Conservation (phyloP, 768 basidiomycete species). For the Mycena chlorophos region DNA sequence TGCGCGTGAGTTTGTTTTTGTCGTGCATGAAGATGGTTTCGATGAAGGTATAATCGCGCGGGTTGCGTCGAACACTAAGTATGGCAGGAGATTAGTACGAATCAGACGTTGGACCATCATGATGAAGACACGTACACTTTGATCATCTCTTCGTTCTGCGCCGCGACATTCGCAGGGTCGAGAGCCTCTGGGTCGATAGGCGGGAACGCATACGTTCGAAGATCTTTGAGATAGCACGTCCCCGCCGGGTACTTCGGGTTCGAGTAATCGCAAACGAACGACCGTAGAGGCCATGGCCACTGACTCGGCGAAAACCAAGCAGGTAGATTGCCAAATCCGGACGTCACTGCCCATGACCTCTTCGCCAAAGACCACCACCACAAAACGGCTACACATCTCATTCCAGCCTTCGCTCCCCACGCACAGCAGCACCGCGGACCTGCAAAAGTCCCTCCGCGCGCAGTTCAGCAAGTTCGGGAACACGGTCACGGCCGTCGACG, state of each 20-base stretch:
- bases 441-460: constrained; percentile 48
- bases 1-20: constrained; percentile 5
- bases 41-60: constrained; percentile 7
- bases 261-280: constrained; percentile 17
- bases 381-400: constrained; percentile 56
- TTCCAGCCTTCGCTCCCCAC: constrained; percentile 52
- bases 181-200: constrained; percentile 3
- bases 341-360: too few species aligned
- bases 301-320: too few species aligned
- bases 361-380: constrained; percentile 28
- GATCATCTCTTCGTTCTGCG: constrained; percentile 17
- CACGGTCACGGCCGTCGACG: constrained; percentile 64
- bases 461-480: constrained; percentile 65
- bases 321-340: too few species aligned
- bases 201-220: constrained; percentile 15
- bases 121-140: constrained; percentile 4
- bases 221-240: constrained; percentile 15
- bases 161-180: constrained; percentile 7
- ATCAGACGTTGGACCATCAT: neutral
- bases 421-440: constrained; percentile 24
- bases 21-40: constrained; percentile 11
- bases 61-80: constrained; percentile 9
- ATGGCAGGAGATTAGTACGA: neutral
- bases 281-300: too few species aligned
- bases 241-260: constrained; percentile 13